Evolutionary conservation across 805 yeast genomes (phyloP).

Genomic region (Tetrapisispora arboricola): DNA sequence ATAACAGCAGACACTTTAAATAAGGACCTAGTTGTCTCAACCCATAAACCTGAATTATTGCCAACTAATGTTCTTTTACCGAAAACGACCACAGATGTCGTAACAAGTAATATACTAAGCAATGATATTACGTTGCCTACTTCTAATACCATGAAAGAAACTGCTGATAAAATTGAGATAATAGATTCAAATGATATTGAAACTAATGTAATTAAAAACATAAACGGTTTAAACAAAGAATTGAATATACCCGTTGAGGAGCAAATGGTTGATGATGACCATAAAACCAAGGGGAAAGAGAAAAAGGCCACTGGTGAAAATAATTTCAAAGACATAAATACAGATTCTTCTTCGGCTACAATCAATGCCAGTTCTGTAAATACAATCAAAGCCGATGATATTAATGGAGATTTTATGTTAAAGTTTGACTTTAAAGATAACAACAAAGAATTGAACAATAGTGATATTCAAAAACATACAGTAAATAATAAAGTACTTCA

Average conservation of each 20-base stretch:
- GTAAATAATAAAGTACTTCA: background rate
- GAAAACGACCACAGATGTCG: conserved; percentile 24
- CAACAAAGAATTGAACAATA: no score
- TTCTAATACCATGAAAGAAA: background rate
- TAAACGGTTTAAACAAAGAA: no score
- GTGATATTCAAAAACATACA: no score
- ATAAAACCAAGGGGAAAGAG: no score
- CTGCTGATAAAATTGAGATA: background rate
- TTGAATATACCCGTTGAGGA: no score
- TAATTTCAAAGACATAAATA: background rate
- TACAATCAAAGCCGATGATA: background rate
- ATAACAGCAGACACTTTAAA: background rate
- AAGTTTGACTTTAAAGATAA: no score
- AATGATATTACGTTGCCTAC: conserved; percentile 6
- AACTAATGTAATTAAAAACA: no score
- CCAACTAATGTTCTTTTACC: conserved; percentile 17
- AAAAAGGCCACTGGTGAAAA: background rate
- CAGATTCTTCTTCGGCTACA: background rate
- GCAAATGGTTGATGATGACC: no score
- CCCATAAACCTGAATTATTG: conserved; percentile 13
- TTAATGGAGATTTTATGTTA: no score
- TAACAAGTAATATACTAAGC: conserved; percentile 24
- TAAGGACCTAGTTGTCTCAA: background rate
- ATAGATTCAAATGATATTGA: background rate
- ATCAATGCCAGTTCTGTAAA: background rate